phyloP scores from a whole-genome alignment of 306 rosid genomes.

The Macrotyloma uniflorum region DNA sequence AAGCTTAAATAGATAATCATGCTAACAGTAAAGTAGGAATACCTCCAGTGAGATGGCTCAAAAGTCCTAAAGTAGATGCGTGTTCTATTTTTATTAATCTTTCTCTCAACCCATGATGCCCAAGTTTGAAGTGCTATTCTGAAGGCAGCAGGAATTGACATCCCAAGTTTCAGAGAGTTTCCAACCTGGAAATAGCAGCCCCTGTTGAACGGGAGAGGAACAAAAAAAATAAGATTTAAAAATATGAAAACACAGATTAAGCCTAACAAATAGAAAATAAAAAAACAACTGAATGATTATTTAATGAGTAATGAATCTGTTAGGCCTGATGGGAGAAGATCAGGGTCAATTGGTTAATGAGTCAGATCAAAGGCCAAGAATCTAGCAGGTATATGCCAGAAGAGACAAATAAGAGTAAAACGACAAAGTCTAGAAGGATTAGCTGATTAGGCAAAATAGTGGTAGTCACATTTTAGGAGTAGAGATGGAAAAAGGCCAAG shows the following conservation, averaged over 20 bases:
- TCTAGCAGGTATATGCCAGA: not conserved
- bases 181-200: conserved; percentile 82
- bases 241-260: conserved; percentile 22
- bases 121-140: conserved; percentile 68
- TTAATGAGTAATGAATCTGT: conserved; percentile 20
- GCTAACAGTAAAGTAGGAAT: conserved; percentile 37
- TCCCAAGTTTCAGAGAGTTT: conserved; percentile 62
- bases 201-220: conserved; percentile 53
- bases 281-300: conserved; percentile 1
- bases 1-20: conserved; percentile 23
- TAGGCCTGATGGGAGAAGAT: not conserved
- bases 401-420: not conserved
- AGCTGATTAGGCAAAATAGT: not conserved
- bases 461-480: too few species aligned
- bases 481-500: too few species aligned
- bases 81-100: conserved; percentile 60
- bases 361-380: not conserved
- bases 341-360: not conserved
- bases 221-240: not conserved
- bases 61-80: conserved; percentile 75
- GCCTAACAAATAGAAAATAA: conserved; percentile 17
- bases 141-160: conserved; percentile 68
- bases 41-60: conserved; percentile 97
- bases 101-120: conserved; percentile 78
- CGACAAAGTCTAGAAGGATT: not conserved